Base-by-base conservation (phyloP, 306 rosid species). In the Rosa rugosa region DNA sequence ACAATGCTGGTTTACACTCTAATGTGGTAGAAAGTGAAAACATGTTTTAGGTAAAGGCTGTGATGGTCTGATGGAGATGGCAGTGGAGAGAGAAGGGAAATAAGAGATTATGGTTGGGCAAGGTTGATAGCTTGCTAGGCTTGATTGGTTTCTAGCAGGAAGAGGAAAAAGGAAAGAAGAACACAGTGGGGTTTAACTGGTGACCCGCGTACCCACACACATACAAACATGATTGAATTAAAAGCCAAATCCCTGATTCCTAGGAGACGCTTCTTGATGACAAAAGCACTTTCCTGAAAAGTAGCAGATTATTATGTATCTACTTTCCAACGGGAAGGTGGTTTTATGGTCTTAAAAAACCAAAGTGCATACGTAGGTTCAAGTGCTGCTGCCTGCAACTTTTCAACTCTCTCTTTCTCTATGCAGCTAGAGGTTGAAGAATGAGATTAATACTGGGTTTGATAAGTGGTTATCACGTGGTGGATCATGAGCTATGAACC, bases 201-300 rank as follows among this genome's bases (percentile, higher is more conserved):
- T 79, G 42, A 62, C 62, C 77, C 76, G 16, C 17, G 17, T 5
- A 45, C 76, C 67, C 63, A n/a, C 45, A 59, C 2, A 7, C 25
- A 17, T 59, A 5, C 40, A 23, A 36, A 66, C 40, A 25, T 51
- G 53, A 67, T 67, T 22, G 53, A 40, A 68, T 34, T 40, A 68
- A 40, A 76, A 57, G 34, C 50, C 49, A 71, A 57, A 25, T 63
- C 67, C 73, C 74, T 51, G 13, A 73, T 65, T 64, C 45, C 74
- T 49, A 64, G 68, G 78, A 80, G 57, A 73, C 59, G 56, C 78
- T 80, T 80, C 78, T 41, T 41, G 67, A 41, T 63, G 44, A 80
- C 83, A 72, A 80, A 51, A 80, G 78, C 73, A 72, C 69, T 72
- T 53, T 46, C 62, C 72, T 22, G 65, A 69, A 54, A 59, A 67